Conservation (phyloP, 1,284 basidiomycete species). For the Albatrellus sp. region DNA sequence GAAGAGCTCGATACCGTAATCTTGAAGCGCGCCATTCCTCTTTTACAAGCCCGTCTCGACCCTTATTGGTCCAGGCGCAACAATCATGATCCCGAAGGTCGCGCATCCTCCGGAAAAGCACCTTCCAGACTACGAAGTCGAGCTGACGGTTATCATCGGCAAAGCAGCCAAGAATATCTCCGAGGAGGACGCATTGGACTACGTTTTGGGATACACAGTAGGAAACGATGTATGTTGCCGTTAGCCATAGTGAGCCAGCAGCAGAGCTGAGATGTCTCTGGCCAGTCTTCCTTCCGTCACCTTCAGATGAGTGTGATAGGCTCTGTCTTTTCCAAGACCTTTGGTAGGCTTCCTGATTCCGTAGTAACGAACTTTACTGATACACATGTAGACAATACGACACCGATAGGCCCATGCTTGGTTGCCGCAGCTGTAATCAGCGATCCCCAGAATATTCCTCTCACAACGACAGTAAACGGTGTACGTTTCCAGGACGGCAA, state of each 20-base stretch:
- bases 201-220: constrained; percentile 71
- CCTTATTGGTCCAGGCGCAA: constrained; percentile 58
- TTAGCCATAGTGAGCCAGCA: too few relatives aligned
- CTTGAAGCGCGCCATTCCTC: constrained; percentile 48
- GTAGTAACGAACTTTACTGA: neutral
- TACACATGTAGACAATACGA: constrained; percentile 46
- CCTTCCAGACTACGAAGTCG: constrained; percentile 81
- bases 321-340: constrained; percentile 79
- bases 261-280: neutral
- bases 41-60: constrained; percentile 73
- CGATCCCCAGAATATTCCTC: constrained; percentile 57
- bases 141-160: constrained; percentile 78
- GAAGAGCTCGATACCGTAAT: too few relatives aligned
- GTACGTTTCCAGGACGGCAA: constrained; percentile 60
- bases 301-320: constrained; percentile 66
- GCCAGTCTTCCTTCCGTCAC: constrained; percentile 67
- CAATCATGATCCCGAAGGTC: constrained; percentile 54
- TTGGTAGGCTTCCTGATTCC: constrained; percentile 32
- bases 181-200: constrained; percentile 66
- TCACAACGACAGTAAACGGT: constrained; percentile 63
- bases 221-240: constrained; percentile 53
- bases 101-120: constrained; percentile 63
- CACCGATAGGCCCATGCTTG: constrained; percentile 66
- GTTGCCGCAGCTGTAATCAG: constrained; percentile 53
- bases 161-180: constrained; percentile 68